phyloP scores from a whole-genome alignment of 441 rosid species.

The Viola pubescens region DNA sequence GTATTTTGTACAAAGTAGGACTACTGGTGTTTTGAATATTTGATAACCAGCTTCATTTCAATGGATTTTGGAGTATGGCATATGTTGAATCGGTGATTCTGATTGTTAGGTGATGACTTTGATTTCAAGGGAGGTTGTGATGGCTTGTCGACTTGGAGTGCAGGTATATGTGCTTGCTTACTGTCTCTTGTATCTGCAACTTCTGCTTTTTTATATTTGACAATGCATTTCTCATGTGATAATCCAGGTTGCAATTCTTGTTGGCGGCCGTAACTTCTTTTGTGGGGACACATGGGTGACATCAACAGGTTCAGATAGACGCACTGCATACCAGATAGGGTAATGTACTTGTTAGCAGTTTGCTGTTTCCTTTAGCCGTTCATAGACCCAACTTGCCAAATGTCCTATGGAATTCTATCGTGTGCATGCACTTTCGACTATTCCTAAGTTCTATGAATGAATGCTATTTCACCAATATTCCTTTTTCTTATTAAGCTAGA shows the following conservation, averaged over 20 bases:
- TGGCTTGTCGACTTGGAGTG: constrained; percentile 64
- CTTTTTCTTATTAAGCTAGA: too few relatives aligned
- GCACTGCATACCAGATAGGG: constrained; percentile 85
- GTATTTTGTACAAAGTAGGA: too few relatives aligned
- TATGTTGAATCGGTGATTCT: too few relatives aligned
- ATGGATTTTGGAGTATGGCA: too few relatives aligned
- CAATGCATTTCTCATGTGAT: too few relatives aligned
- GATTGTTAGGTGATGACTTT: constrained; percentile 43
- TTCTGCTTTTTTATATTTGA: constrained; percentile 12
- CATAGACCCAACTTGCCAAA: too few relatives aligned
- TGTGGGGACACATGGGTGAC: constrained; percentile 73
- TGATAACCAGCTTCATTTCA: constrained; percentile 1
- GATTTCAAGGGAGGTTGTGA: constrained; percentile 71
- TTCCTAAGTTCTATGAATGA: too few relatives aligned
- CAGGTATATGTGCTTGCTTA: constrained; percentile 35
- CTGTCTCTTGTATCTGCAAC: background rate
- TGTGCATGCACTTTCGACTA: too few relatives aligned
- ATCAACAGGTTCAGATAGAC: constrained; percentile 71
- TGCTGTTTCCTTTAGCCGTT: constrained; percentile 5
- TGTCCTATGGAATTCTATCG: too few relatives aligned
- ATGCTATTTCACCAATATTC: too few relatives aligned
- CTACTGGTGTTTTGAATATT: too few relatives aligned
- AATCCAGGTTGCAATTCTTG: constrained; percentile 57
- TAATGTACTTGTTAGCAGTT: constrained; percentile 19
- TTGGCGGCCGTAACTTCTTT: constrained; percentile 88